Base-by-base conservation (phyloP, 805 yeast genomes). In the Candida methanosorbosa region DNA sequence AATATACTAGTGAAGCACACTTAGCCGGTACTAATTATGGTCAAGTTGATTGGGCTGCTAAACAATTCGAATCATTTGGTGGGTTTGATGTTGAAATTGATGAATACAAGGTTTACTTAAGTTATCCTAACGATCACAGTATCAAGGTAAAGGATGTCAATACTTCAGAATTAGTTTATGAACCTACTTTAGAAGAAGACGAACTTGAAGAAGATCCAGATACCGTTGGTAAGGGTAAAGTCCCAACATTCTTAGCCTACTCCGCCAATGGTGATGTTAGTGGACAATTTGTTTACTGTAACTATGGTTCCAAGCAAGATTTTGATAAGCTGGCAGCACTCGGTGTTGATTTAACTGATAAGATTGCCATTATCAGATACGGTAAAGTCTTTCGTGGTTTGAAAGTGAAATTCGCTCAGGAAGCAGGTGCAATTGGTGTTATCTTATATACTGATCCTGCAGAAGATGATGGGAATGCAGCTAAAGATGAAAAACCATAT, bases 241-340 rank as follows among this genome's bases (percentile, higher is more conserved):
- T 76, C 18, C 84, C 83, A 18, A 72, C 81, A 0, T 79, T 78
- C 59, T 80, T 75, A 49, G 82, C 80, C 3, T 78, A 77, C 45
- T 71, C 79, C 9, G 83, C 82, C 7, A 64, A 66, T 39, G 86
- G 85, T 22, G 75, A 77, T 44, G 80, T 71, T 29, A 75, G 81
- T 5, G 78, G 72, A 3, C 56, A 66, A 38, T 68, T 64, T 37
- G 66, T 78, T 4, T 78, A 69, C 48, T 82, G 72, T 23, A 77
- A 78, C 50, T 75, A 72, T 50, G 85, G 85, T 36, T 62, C 71
- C 4, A 57, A 52, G 32, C 63, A 63, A 30, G 85, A 78, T 46
- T 79, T 66, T 39, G 67, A 62, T 23, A 37, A 50, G 8, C 59
- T 78, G 38, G 57, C 49, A 4, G 50, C 49, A 14, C 49, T 56